Evolutionary conservation across 2,329 filamentous ascomycete genomes (phyloP).

Genomic region (Coniochaeta pulveracea): DNA sequence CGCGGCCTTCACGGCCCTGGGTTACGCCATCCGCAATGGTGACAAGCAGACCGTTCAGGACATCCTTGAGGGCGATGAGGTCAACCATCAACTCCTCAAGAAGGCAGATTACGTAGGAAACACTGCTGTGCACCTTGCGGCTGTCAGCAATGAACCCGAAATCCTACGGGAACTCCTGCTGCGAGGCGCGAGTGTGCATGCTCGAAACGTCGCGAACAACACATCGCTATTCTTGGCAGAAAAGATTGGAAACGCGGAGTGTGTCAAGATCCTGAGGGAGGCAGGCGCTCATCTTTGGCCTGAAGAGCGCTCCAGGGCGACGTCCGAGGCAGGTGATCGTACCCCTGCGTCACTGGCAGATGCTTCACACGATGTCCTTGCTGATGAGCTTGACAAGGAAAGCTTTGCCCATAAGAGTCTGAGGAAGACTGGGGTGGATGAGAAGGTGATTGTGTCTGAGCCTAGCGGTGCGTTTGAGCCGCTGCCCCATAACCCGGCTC

Average conservation of each 20-base stretch:
- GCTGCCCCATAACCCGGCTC: too few relatives aligned
- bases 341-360: too few relatives aligned
- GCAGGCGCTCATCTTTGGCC: conserved; percentile 1
- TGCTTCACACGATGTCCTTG: too few relatives aligned
- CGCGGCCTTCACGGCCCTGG: conserved; percentile 62
- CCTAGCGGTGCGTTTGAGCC: too few relatives aligned
- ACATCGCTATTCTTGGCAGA: conserved; percentile 54
- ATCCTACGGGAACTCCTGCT: conserved; percentile 48
- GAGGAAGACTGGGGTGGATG: too few relatives aligned
- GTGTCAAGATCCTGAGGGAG: conserved; percentile 35
- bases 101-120: conserved; percentile 74
- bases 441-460: too few relatives aligned
- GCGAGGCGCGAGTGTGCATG: conserved; percentile 55
- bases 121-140: conserved; percentile 45
- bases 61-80: conserved; percentile 55
- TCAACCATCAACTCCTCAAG: conserved; percentile 47
- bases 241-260: conserved; percentile 41
- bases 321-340: too few relatives aligned
- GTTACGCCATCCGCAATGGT: conserved; percentile 67
- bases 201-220: conserved; percentile 52
- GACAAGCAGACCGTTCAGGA: conserved; percentile 55
- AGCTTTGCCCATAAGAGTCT: too few relatives aligned
- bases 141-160: conserved; percentile 26
- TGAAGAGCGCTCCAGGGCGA: too few relatives aligned
- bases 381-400: too few relatives aligned